A percentile compares a stretch with the other conserved stretches of the same genome.
These are phyloP conservation scores for Zhuliangozyma parablackwelliae DNA, from an alignment of 1,139 yeast species.

Conservation along the genomic window DNA sequence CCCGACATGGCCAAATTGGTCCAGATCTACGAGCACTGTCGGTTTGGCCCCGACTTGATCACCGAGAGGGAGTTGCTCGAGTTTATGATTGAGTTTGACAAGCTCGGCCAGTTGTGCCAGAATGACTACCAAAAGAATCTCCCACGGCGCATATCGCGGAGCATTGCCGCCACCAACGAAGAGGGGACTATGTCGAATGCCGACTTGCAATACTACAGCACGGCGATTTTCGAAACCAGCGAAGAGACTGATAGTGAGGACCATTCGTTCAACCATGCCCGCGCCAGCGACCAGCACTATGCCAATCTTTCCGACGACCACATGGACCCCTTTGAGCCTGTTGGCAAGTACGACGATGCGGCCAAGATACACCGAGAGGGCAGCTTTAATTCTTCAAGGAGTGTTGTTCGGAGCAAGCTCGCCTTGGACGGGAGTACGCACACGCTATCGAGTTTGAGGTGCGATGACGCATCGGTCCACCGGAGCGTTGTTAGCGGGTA, in stretches of 20 bases:
- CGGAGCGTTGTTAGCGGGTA: slow-evolving; percentile 15
- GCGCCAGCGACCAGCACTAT: neutral
- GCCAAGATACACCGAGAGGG: neutral
- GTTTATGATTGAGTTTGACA: slow-evolving; percentile 45
- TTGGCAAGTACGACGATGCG: no score
- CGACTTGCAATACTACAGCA: slow-evolving; percentile 5
- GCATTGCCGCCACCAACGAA: slow-evolving; percentile 1
- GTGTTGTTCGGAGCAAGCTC: slow-evolving; percentile 11
- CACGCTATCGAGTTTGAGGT: slow-evolving; percentile 7
- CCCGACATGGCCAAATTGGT: slow-evolving; percentile 34
- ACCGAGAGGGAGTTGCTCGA: slow-evolving; percentile 55
- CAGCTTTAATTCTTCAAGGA: slow-evolving; percentile 7
- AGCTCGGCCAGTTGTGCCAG: slow-evolving; percentile 15
- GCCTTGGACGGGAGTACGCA: slow-evolving; percentile 8
- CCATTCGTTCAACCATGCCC: neutral
- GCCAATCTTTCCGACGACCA: no score
- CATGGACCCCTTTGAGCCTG: no score
- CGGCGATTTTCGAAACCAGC: slow-evolving; percentile 5
- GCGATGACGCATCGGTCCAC: slow-evolving; percentile 7
- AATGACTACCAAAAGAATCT: slow-evolving; percentile 11
- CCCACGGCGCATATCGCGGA: slow-evolving; percentile 7
- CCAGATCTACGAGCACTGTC: slow-evolving; percentile 60
- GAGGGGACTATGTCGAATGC: slow-evolving; percentile 4
- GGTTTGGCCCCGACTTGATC: slow-evolving; percentile 65
- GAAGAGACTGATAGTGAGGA: slow-evolving; percentile 2